Evolutionary conservation across 2,329 filamentous ascomycete species (phyloP).

Genomic region (Gaeumannomyces sp.): DNA sequence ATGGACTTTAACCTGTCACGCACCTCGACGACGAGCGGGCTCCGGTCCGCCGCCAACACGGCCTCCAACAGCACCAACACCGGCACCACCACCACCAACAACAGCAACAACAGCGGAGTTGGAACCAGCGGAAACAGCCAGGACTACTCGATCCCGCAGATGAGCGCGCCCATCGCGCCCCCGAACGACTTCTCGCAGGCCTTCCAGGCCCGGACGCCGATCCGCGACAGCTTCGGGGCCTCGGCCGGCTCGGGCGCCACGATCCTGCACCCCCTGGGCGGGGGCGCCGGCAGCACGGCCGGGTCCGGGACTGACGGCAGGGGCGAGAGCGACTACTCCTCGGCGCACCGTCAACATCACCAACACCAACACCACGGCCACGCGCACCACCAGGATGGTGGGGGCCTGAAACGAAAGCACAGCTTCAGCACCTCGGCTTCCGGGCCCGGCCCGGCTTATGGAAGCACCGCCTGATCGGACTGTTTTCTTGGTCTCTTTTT

Average conservation of each 20-base stretch:
- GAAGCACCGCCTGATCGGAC: neutral
- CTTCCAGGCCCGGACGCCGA: conserved; percentile 38
- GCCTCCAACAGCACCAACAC: conserved; percentile 15
- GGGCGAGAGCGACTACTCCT: conserved; percentile 17
- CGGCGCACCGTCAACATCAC: conserved; percentile 8
- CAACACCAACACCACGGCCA: conserved; percentile 21
- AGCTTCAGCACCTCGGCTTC: conserved; percentile 26
- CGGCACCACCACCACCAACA: conserved; percentile 37
- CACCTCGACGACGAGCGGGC: conserved; percentile 30
- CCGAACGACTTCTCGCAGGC: conserved; percentile 46
- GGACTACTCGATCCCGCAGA: conserved; percentile 48
- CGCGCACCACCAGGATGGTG: conserved; percentile 19
- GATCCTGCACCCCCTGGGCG: neutral
- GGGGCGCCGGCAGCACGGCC: conserved; percentile 11
- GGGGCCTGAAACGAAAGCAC: conserved; percentile 31
- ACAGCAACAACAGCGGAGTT: conserved; percentile 26
- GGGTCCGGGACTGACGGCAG: conserved; percentile 12
- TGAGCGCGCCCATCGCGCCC: conserved; percentile 48
- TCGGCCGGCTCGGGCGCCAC: conserved; percentile 14
- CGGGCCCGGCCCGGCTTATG: conserved; percentile 5
- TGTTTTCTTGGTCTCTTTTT: too few species aligned
- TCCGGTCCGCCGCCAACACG: too few species aligned
- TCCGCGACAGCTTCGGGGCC: conserved; percentile 38
- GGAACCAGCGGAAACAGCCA: conserved; percentile 24
- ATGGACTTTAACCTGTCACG: conserved; percentile 45